Percentiles rank a stretch among this genome's conserved stretches.
Evolutionary conservation across 768 basidiomycete genomes (phyloP).

Genomic region (Calocybe indica): DNA sequence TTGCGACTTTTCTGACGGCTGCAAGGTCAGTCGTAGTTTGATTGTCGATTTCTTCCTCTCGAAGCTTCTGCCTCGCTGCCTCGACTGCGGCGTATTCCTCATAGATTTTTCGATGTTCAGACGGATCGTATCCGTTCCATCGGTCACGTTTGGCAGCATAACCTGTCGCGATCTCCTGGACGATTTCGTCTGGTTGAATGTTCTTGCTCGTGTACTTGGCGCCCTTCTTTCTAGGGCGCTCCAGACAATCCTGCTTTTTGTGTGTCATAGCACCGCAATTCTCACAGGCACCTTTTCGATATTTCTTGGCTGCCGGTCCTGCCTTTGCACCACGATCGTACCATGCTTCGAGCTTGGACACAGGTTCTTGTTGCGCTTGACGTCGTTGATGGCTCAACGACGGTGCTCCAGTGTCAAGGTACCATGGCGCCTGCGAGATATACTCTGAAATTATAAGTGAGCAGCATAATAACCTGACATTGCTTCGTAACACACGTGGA

Average conservation of each 20-base stretch:
- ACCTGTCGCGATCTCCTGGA: conserved; percentile 70
- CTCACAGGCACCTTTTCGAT: conserved; percentile 96
- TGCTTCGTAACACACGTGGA: conserved; percentile 60
- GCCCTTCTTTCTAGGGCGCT: conserved; percentile 93
- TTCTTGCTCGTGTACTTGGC: conserved; percentile 89
- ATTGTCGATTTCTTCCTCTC: conserved; percentile 98
- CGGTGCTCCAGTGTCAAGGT: conserved; percentile 90
- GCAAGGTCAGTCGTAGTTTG: conserved; percentile 90
- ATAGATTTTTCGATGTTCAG: conserved; percentile 81
- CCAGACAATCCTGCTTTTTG: conserved; percentile 85
- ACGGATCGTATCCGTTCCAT: conserved; percentile 96
- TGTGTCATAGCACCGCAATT: conserved; percentile 98
- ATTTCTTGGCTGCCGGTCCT: conserved; percentile 94
- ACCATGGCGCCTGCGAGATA: conserved; percentile 99
- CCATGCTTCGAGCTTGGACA: conserved; percentile 80
- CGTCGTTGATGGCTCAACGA: conserved; percentile 93
- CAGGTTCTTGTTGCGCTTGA: conserved; percentile 51
- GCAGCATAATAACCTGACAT: conserved; percentile 4
- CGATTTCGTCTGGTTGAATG: conserved; percentile 87
- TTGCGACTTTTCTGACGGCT: conserved; percentile 91
- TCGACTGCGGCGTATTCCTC: conserved; percentile 95
- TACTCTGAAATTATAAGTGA: conserved; percentile 57
- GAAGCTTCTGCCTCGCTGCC: conserved; percentile 78
- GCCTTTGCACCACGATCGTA: conserved; percentile 83
- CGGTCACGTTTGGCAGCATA: conserved; percentile 96